These are phyloP conservation scores for Suillus subalutaceus DNA, from an alignment of 768 basidiomycete species.

Conservation along the genomic window DNA sequence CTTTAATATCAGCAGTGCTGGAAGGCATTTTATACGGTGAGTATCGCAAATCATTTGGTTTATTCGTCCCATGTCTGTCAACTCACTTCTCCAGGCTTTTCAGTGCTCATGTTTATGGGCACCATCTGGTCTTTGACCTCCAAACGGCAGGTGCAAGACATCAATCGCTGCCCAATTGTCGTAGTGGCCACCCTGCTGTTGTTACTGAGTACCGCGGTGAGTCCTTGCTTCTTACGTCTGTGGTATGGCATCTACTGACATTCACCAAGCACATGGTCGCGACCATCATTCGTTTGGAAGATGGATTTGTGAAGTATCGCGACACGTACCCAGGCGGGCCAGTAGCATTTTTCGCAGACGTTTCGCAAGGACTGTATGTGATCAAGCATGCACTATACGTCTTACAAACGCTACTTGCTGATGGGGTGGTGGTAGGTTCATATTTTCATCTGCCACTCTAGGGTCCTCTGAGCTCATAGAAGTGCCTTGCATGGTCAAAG, in stretches of 20 bases:
- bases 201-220: conserved; percentile 25
- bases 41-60: not conserved
- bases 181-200: conserved; percentile 21
- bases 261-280: not conserved
- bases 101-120: not conserved
- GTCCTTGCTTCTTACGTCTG: not conserved
- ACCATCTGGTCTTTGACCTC: not conserved
- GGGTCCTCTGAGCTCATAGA: not conserved
- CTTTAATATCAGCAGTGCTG: not conserved
- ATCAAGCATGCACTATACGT: not conserved
- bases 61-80: not conserved
- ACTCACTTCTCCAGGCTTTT: not conserved
- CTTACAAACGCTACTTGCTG: not conserved
- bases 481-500: not conserved
- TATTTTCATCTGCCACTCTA: not conserved
- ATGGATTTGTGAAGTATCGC: not conserved
- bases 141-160: not conserved
- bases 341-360: not conserved
- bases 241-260: not conserved
- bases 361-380: not conserved
- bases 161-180: conserved; percentile 16
- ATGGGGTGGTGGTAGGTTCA: not conserved
- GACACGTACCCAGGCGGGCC: not conserved
- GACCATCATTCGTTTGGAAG: not conserved
- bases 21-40: not conserved